A percentile compares a stretch with the other conserved stretches of the same genome.
Conservation (phyloP, 2,329 filamentous ascomycete genomes). For the Phaeomoniella chlamydospora region DNA sequence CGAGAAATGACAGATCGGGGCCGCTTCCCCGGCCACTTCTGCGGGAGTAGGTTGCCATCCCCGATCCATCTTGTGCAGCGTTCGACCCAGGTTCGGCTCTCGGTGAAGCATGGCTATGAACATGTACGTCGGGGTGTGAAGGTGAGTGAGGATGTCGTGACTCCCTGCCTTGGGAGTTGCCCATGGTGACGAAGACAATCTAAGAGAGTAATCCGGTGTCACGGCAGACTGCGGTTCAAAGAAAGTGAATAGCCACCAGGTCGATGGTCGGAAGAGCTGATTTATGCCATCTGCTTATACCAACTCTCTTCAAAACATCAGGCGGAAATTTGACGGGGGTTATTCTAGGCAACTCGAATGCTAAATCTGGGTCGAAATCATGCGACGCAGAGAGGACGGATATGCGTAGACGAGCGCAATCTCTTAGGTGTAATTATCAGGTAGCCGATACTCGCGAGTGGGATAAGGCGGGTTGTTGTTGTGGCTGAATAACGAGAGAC, state of each 20-base stretch:
- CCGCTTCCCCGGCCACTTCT: slow-evolving; percentile 38
- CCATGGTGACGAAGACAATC: slow-evolving; percentile 23
- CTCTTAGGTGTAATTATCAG: no score
- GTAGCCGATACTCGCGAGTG: no score
- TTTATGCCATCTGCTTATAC: neutral
- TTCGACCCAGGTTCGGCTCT: slow-evolving; percentile 2
- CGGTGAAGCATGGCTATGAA: slow-evolving; percentile 3
- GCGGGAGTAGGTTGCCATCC: slow-evolving; percentile 22
- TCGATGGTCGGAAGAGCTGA: neutral
- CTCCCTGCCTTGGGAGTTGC: slow-evolving; percentile 32
- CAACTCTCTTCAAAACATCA: neutral
- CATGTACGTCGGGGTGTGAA: slow-evolving; percentile 5
- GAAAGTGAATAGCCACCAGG: neutral
- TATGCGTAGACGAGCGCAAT: no score
- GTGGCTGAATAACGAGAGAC: no score
- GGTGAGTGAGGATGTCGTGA: slow-evolving; percentile 16
- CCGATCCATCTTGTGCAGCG: slow-evolving; percentile 10
- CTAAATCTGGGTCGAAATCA: no score
- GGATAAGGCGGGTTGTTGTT: no score
- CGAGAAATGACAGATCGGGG: slow-evolving; percentile 45
- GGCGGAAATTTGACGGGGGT: neutral
- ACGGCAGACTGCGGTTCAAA: neutral
- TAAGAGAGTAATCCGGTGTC: no score
- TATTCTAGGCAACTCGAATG: no score
- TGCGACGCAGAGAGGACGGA: no score